phyloP scores from a whole-genome alignment of 108 stramenopile genomes.

The Seminavis robusta region DNA sequence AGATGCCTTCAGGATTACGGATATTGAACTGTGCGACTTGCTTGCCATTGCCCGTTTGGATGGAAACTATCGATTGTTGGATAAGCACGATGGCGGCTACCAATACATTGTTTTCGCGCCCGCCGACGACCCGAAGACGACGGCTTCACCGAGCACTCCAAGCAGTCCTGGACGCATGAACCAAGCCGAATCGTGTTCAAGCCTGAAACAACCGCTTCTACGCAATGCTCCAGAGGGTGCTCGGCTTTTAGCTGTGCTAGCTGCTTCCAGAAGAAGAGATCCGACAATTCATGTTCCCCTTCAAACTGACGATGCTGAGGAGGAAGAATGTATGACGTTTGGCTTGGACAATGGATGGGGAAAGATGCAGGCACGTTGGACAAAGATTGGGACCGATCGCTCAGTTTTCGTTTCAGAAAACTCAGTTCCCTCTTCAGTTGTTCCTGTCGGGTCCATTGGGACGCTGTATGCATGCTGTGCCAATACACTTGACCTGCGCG shows the following conservation, averaged over 20 bases:
- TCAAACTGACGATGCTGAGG: not conserved
- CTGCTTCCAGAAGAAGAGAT: constrained; percentile 49
- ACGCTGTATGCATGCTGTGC: constrained; percentile 38
- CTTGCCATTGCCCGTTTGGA: too few species aligned
- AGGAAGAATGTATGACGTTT: constrained; percentile 1
- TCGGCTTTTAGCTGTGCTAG: constrained; percentile 58
- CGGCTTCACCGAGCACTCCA: too few species aligned
- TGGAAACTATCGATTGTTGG: too few species aligned
- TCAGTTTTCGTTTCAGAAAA: constrained; percentile 23
- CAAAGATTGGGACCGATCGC: constrained; percentile 3
- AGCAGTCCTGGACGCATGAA: too few species aligned
- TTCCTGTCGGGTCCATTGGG: not conserved
- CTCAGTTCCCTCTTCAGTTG: constrained; percentile 36
- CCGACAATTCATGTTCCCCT: constrained; percentile 5
- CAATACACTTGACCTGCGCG: constrained; percentile 56
- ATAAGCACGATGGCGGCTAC: too few species aligned
- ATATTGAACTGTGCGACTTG: too few species aligned
- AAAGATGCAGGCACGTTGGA: constrained; percentile 22
- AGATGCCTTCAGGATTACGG: too few species aligned
- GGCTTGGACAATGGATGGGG: not conserved
- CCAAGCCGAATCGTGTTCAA: too few species aligned
- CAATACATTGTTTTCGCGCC: too few species aligned
- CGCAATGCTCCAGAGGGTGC: constrained; percentile 74
- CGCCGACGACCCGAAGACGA: too few species aligned
- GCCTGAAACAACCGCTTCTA: constrained; percentile 39